Percentiles rank a stretch among this genome's conserved stretches.
These are phyloP conservation scores for Carex cristatella DNA, from an alignment of 176 grass and related monocot genomes.

Conservation along the genomic window DNA sequence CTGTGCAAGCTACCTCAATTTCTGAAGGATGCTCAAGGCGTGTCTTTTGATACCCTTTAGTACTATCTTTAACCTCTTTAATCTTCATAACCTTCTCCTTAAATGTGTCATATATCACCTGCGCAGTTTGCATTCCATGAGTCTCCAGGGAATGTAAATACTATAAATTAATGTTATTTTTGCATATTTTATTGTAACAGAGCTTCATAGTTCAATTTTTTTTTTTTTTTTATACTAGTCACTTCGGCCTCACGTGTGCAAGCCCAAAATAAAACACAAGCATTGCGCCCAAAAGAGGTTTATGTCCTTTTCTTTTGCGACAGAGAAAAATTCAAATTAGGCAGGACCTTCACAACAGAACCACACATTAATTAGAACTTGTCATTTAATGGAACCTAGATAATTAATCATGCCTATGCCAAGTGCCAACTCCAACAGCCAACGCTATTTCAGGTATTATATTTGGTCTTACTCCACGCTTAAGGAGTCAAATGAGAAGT, in stretches of 20 bases:
- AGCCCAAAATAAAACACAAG: background rate
- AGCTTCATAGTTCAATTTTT: background rate
- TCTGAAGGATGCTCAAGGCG: constrained; percentile 30
- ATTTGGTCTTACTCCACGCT: no score
- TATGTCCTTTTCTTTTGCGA: no score
- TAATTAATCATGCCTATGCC: no score
- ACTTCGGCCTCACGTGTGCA: background rate
- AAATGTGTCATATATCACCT: constrained; percentile 39
- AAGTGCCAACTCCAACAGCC: no score
- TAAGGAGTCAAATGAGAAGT: no score
- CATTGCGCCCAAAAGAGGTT: background rate
- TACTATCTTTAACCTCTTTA: background rate
- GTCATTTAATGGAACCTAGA: no score
- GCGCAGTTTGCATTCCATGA: background rate
- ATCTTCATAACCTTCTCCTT: constrained; percentile 18
- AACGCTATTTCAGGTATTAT: no score
- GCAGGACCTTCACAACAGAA: no score
- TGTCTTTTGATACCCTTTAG: background rate
- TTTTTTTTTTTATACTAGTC: background rate
- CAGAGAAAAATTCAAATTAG: no score
- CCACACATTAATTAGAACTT: no score
- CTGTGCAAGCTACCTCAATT: constrained; percentile 6
- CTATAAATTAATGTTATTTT: no score
- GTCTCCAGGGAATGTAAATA: background rate
- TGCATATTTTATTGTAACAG: background rate